Percentiles rank a stretch among this genome's conserved stretches.
These are phyloP conservation scores for Bruguiera gymnorhiza DNA, from an alignment of 345 rosid genomes.

Conservation along the genomic window DNA sequence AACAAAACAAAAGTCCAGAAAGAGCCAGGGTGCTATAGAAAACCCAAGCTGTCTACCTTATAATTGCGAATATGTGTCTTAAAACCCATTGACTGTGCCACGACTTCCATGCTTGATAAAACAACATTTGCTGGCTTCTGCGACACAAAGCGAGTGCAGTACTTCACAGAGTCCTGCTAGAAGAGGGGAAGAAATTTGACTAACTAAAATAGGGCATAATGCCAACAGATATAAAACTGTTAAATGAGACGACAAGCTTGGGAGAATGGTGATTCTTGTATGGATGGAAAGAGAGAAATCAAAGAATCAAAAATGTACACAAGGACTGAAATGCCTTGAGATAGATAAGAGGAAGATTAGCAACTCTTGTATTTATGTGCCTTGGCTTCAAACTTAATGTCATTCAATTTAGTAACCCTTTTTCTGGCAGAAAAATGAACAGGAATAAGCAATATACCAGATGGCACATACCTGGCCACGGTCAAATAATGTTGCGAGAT, in stretches of 20 bases:
- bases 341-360: not conserved
- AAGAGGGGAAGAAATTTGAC: slow-evolving; percentile 6
- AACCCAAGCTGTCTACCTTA: slow-evolving; percentile 47
- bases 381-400: not conserved
- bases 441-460: slow-evolving; percentile 1
- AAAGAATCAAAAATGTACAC: not conserved
- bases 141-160: slow-evolving; percentile 83
- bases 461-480: slow-evolving; percentile 64
- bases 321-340: not conserved
- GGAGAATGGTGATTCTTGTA: no score
- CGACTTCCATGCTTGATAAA: slow-evolving; percentile 95
- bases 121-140: slow-evolving; percentile 83
- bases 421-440: not conserved
- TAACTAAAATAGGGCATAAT: not conserved
- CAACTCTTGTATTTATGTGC: not conserved
- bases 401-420: not conserved
- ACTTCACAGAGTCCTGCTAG: slow-evolving; percentile 68
- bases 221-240: no score
- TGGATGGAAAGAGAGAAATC: not conserved
- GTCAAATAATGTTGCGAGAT: slow-evolving; percentile 86
- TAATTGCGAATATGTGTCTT: slow-evolving; percentile 94
- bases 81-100: slow-evolving; percentile 96
- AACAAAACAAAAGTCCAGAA: not conserved
- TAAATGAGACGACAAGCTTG: no score
- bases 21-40: not conserved